Conservation (phyloP, 1,284 basidiomycete genomes). For the Hortiboletus rubellus region DNA sequence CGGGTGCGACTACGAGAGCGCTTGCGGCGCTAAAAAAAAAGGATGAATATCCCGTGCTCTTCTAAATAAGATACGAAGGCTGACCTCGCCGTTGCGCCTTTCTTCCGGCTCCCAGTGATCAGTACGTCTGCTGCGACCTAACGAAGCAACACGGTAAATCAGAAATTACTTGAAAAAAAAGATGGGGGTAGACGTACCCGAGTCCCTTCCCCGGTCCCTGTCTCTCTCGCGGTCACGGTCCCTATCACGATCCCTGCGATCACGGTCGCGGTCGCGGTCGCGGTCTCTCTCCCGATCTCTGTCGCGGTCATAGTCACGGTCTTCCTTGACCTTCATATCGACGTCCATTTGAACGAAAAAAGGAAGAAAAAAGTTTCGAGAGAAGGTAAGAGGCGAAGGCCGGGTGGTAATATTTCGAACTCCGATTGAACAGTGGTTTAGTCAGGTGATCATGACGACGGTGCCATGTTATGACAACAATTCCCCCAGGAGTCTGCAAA, state of each 20-base stretch:
- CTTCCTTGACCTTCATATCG: constrained; percentile 75
- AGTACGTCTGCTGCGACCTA: constrained; percentile 45
- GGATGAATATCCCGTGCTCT: neutral
- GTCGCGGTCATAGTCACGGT: constrained; percentile 57
- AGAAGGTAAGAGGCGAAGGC: constrained; percentile 17
- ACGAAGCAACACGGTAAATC: neutral
- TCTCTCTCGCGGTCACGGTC: constrained; percentile 53
- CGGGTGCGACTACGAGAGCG: constrained; percentile 57
- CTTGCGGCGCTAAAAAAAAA: constrained; percentile 49
- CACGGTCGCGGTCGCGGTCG: constrained; percentile 45
- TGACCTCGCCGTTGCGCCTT: constrained; percentile 61
- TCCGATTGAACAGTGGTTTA: constrained; percentile 19
- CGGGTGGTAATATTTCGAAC: constrained; percentile 7
- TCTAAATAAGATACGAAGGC: constrained; percentile 23
- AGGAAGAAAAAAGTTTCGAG: neutral
- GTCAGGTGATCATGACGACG: constrained; percentile 17
- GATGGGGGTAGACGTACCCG: constrained; percentile 43
- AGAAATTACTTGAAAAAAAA: neutral
- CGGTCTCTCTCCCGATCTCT: constrained; percentile 49
- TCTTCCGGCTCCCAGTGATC: constrained; percentile 82
- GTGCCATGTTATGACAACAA: no score
- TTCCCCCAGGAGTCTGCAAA: neutral
- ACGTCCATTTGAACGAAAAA: constrained; percentile 57
- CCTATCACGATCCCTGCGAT: constrained; percentile 47
- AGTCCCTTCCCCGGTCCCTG: constrained; percentile 52